Evolutionary conservation across 2,329 filamentous ascomycete genomes (phyloP).

Genomic region (Delphinella strobiligena): DNA sequence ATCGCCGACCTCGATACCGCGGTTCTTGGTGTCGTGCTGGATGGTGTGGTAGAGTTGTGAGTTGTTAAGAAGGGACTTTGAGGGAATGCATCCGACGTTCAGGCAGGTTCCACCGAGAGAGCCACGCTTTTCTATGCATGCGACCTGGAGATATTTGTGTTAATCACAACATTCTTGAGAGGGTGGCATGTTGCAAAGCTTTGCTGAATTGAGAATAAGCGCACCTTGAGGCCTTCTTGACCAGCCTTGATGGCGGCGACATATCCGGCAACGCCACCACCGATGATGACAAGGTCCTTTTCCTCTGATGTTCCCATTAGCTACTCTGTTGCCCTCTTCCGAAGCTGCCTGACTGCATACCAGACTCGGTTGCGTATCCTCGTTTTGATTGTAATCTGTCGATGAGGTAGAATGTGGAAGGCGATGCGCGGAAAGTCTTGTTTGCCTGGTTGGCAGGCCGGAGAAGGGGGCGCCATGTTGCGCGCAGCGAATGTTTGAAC

Average conservation of each 20-base stretch:
- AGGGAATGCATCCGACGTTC: conserved; percentile 98
- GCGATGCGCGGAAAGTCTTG: conserved; percentile 16
- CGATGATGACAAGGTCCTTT: conserved; percentile 95
- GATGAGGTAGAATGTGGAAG: conserved; percentile 34
- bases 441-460: conserved; percentile 10
- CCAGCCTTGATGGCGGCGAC: conserved; percentile 98
- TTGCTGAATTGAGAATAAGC: not conserved
- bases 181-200: no score
- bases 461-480: conserved; percentile 12
- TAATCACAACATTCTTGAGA: conserved; percentile 7
- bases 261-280: conserved; percentile 95
- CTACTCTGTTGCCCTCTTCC: conserved; percentile 6
- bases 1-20: conserved; percentile 93
- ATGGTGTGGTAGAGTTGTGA: conserved; percentile 97
- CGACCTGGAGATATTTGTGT: conserved; percentile 47
- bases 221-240: conserved; percentile 90
- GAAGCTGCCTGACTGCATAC: conserved; percentile 21
- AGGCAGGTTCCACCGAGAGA: conserved; percentile 90
- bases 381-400: conserved; percentile 42
- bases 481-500: conserved; percentile 12
- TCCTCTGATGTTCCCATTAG: conserved; percentile 48
- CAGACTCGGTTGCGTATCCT: conserved; percentile 44
- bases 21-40: conserved; percentile 90
- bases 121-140: conserved; percentile 97
- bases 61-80: conserved; percentile 99